A percentile compares a stretch with the other conserved stretches of the same genome.
Conservation (phyloP, 352 stramenopile genomes). For the Phytophthora foliorum region DNA sequence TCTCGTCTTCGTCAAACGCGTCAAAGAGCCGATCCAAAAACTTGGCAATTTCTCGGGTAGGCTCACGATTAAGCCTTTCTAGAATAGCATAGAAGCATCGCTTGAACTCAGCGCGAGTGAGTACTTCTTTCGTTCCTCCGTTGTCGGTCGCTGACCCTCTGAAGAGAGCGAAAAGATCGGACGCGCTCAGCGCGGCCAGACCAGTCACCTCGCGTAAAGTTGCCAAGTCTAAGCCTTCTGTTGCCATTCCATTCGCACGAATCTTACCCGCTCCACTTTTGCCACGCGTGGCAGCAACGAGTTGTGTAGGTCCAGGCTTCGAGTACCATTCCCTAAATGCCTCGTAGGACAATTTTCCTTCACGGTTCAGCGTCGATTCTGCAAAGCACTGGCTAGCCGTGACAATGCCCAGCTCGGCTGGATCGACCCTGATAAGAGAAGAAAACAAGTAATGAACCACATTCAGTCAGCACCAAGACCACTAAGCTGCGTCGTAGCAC, state of each 20-base stretch:
- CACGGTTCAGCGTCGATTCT: conserved; percentile 66
- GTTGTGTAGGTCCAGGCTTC: conserved; percentile 62
- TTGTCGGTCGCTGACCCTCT: conserved; percentile 39
- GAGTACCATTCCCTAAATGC: conserved; percentile 86
- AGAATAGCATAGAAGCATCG: conserved; percentile 73
- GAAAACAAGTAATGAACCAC: not conserved
- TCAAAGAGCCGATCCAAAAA: conserved; percentile 85
- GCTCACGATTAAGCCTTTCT: conserved; percentile 62
- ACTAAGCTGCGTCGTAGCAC: not conserved
- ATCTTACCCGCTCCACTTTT: conserved; percentile 8
- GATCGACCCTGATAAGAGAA: conserved; percentile 55
- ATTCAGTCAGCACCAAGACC: conserved; percentile 10
- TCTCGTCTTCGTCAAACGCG: conserved; percentile 77
- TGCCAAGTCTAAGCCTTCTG: conserved; percentile 28
- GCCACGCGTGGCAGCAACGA: conserved; percentile 31
- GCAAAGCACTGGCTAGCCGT: conserved; percentile 83
- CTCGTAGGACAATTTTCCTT: conserved; percentile 81
- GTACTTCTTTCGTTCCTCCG: conserved; percentile 23
- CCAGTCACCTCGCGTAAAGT: conserved; percentile 67
- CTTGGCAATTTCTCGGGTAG: conserved; percentile 53
- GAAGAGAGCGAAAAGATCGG: conserved; percentile 74
- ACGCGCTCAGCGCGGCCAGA: conserved; percentile 54
- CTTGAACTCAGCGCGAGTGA: conserved; percentile 79
- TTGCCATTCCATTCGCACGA: conserved; percentile 12
- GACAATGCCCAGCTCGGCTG: conserved; percentile 68